Evolutionary conservation across 2,329 filamentous ascomycete genomes (phyloP), one percentile per base, ranked within the genome.

Genomic region (Fusarium oligoseptatum): DNA sequence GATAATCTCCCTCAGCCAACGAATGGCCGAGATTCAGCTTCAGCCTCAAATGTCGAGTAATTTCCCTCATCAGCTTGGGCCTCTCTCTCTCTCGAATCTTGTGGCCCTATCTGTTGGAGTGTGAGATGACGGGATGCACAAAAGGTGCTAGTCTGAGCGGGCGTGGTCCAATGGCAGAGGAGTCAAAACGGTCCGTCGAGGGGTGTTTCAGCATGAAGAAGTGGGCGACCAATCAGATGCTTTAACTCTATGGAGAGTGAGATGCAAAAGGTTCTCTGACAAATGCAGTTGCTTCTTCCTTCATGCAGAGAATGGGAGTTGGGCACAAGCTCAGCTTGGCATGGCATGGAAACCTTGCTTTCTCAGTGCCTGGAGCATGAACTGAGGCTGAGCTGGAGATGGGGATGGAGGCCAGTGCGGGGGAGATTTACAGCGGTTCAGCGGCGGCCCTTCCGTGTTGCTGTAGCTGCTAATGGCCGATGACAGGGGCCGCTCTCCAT

Each of bases 401-500:
- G 48, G 60, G 37, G 34, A 55, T 57, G 43, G 61, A 64, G 61
- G 29, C 55, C 61, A 69, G 43, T 70, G 72, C 62, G 72, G 72
- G 72, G 72, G 71, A 45, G 39, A 41, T 48, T 63, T 66, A 14
- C 27, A 64, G 64, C 63, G 67, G 57, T 55, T 50, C 64, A 72
- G 66, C 67, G 62, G 63, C 71, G 48, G 62, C 34, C 32, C 24
- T 12, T 48, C 41, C 41, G 37, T 50, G 22, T 50, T 39, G 34
- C 37, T 55, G 17, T 20, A 41, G 20, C 20, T 22, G 36, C 29
- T 34, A 41, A 62, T 61, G 20, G 58, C 24, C 52, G 50, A 60
- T 67, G 74, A 71, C 73, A 74, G 68, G 75, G 75, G 74, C 20
- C 32, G 20, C 24, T 27, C 24, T 27, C 24, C 24, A 27, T 27